Conservation (phyloP, 305 asterid species). For the Solanum hybrid region DNA sequence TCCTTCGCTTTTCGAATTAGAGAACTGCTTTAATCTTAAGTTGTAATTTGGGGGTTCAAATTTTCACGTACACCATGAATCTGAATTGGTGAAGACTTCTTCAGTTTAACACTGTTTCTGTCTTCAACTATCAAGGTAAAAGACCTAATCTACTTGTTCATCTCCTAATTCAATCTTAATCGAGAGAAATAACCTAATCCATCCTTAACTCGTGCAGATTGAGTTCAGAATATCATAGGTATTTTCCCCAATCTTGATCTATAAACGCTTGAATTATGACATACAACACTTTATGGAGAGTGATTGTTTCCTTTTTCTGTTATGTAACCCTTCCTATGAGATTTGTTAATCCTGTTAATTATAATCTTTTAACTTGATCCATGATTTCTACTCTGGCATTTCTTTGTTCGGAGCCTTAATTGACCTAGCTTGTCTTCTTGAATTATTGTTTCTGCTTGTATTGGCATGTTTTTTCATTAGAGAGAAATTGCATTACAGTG, state of each 20-base stretch:
- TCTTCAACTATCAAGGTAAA: neutral
- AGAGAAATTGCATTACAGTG: neutral
- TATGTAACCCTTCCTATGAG: neutral
- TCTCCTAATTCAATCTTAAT: neutral
- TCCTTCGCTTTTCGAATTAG: neutral
- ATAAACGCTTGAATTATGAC: neutral
- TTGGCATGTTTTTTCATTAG: neutral
- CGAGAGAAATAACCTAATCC: neutral
- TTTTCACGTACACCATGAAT: neutral
- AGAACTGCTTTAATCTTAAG: neutral
- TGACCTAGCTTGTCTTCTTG: neutral
- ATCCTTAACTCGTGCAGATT: neutral
- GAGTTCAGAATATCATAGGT: neutral
- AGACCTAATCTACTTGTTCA: neutral
- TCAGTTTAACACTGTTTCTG: neutral
- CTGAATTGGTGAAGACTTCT: fast-evolving
- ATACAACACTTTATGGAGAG: neutral
- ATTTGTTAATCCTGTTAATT: neutral
- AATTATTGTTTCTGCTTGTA: neutral
- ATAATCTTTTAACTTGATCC: neutral
- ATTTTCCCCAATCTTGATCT: neutral
- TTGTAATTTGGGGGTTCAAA: neutral
- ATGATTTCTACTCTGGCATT: neutral
- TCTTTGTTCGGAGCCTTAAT: neutral
- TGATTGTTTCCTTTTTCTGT: neutral